Evolutionary conservation across 2,329 filamentous ascomycete species (phyloP), one percentile per base, ranked within the genome.

Genomic region (Verticillium zaregamsianum): DNA sequence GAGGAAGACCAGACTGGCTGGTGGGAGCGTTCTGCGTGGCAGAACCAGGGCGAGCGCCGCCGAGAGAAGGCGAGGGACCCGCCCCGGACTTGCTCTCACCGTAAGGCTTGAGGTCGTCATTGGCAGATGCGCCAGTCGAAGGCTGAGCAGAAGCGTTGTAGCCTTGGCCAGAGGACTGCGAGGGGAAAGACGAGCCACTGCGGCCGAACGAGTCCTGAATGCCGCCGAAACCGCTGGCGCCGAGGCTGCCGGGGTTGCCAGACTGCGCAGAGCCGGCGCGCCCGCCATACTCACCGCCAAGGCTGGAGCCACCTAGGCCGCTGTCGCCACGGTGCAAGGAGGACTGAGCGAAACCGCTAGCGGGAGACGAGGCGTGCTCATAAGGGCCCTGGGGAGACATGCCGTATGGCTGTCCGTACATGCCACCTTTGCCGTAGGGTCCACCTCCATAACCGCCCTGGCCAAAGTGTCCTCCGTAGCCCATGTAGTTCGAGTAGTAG

Each of bases 401-500:
- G 57, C 80, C 82, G 63, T 86, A 87, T 52, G 82, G 83, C 84
- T 82, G 59, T 23, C 45, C 45, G 79, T 81, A 65, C 87, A 87
- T 66, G 62, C 77, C 77, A 39, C 76, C 80, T 77, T 86, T 87
- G 64, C 80, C 77, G 65, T 86, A 87, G 2, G 84, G 83, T 5
- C 73, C 78, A 28, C 72, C 77, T 52, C 45, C 45, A 64, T 79
- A 86, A 35, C 77, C 81, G 59, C 79, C 82, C 69, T 85, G 82
- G 59, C 77, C 78, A 65, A 84, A 86, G 54, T 78, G 79, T 52
- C 70, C 74, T 59, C 83, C 82, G 68, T 82, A 84, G 73, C 71
- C 74, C 76, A 82, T 78, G 69, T 88, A 89, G 62, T 84, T 80
- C 64, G 82, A 79, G 68, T 89, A 89, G 73, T 87, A 88, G 2